Evolutionary conservation across 257 asterid genomes (phyloP).

Genomic region (Solanum sitiens): DNA sequence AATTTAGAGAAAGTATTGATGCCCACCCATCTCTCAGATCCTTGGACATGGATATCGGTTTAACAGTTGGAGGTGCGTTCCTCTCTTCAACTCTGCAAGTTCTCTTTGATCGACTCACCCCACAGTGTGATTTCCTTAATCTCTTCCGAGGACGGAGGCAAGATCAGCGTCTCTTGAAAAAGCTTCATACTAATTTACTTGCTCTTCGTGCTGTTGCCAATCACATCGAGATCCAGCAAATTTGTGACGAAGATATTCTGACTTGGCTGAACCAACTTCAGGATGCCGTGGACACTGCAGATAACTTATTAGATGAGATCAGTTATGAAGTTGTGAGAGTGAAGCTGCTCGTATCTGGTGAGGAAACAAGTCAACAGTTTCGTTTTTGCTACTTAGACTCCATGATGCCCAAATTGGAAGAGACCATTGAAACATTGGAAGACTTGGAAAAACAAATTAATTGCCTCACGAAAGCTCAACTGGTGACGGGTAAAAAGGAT

Average conservation of each 20-base stretch:
- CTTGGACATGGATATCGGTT: not conserved
- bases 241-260: too few relatives aligned
- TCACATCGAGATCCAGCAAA: too few relatives aligned
- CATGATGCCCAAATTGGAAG: not conserved
- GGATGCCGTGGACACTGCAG: too few relatives aligned
- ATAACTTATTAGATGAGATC: too few relatives aligned
- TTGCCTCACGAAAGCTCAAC: not conserved
- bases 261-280: too few relatives aligned
- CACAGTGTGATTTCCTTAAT: not conserved
- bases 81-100: slow-evolving; percentile 1
- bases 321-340: too few relatives aligned
- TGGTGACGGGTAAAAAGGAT: too few relatives aligned
- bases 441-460: not conserved
- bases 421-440: not conserved
- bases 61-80: not conserved
- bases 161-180: not conserved
- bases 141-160: not conserved
- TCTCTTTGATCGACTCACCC: not conserved
- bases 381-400: not conserved
- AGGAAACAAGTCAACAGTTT: not conserved
- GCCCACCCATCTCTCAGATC: too few relatives aligned
- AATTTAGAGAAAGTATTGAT: too few relatives aligned
- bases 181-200: not conserved
- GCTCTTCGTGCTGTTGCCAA: too few relatives aligned
- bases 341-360: not conserved